A percentile compares a stretch with the other conserved stretches of the same genome.
Evolutionary conservation across 2,329 filamentous ascomycete genomes (phyloP).

Genomic region (Pseudogymnoascus sp.): DNA sequence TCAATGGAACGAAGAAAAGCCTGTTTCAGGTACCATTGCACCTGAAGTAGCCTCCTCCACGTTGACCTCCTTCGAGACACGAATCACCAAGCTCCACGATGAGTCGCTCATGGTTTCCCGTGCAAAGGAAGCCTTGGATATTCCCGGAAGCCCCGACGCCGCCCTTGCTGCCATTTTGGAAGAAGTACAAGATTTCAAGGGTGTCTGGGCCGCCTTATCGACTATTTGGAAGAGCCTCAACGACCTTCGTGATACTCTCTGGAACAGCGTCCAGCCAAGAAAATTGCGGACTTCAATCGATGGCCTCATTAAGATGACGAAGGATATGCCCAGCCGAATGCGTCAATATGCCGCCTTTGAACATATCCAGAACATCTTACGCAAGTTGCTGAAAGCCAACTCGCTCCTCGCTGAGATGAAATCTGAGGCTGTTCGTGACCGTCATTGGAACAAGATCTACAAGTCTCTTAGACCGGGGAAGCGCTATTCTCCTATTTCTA

Average conservation of each 20-base stretch:
- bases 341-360: constrained; percentile 99
- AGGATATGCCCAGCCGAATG: constrained; percentile 98
- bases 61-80: constrained; percentile 72
- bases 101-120: constrained; percentile 92
- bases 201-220: constrained; percentile 90
- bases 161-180: constrained; percentile 81
- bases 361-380: constrained; percentile 86
- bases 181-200: constrained; percentile 97
- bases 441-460: constrained; percentile 97
- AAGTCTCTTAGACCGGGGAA: constrained; percentile 89
- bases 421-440: constrained; percentile 90
- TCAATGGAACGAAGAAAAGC: constrained; percentile 95
- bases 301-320: constrained; percentile 91
- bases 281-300: constrained; percentile 89
- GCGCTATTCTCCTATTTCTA: constrained; percentile 85
- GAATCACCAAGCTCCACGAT: constrained; percentile 75
- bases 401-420: constrained; percentile 81
- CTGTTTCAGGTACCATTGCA: constrained; percentile 87
- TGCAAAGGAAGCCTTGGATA: constrained; percentile 91
- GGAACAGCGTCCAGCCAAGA: constrained; percentile 91
- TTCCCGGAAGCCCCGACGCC: constrained; percentile 72
- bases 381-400: constrained; percentile 86
- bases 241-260: constrained; percentile 83
- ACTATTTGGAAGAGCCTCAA: constrained; percentile 97
- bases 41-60: constrained; percentile 82